Conservation (phyloP, 305 asterid genomes). For the Plantago rigida region DNA sequence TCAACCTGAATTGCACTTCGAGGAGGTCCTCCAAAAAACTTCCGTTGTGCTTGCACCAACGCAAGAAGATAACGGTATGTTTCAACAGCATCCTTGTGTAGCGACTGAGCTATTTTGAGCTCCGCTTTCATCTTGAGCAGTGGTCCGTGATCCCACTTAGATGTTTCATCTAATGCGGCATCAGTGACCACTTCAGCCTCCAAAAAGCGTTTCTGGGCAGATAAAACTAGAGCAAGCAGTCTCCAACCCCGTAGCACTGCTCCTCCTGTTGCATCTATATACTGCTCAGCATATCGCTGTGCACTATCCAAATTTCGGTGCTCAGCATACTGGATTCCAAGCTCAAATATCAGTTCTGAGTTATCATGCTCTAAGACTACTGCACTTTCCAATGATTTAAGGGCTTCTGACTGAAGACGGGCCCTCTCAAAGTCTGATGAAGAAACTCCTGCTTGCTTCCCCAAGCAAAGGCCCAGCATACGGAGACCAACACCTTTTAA, state of each 20-base stretch:
- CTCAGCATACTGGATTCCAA: constrained; percentile 78
- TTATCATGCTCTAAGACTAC: constrained; percentile 60
- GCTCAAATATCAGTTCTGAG: constrained; percentile 65
- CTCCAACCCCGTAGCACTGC: constrained; percentile 82
- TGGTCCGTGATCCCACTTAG: constrained; percentile 92
- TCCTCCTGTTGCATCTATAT: constrained; percentile 87
- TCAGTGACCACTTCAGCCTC: constrained; percentile 84
- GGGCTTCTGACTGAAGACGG: constrained; percentile 78
- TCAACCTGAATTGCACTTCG: constrained; percentile 57
- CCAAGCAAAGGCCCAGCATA: constrained; percentile 76
- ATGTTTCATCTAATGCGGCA: constrained; percentile 92
- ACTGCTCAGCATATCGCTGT: constrained; percentile 67
- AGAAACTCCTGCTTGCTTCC: constrained; percentile 74
- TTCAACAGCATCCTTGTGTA: constrained; percentile 69
- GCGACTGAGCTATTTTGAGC: constrained; percentile 69
- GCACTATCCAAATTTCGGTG: constrained; percentile 80
- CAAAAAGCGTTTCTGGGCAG: constrained; percentile 73
- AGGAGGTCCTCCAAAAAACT: constrained; percentile 64
- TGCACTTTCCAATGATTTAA: constrained; percentile 73
- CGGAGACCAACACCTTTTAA: constrained; percentile 78
- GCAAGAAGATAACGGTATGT: constrained; percentile 83
- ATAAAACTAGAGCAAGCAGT: constrained; percentile 73
- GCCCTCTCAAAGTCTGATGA: constrained; percentile 86
- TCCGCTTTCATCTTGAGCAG: constrained; percentile 80
- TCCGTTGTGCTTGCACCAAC: constrained; percentile 82